These are phyloP conservation scores for Populus hybrid DNA, from an alignment of 441 rosid species.

Conservation along the genomic window DNA sequence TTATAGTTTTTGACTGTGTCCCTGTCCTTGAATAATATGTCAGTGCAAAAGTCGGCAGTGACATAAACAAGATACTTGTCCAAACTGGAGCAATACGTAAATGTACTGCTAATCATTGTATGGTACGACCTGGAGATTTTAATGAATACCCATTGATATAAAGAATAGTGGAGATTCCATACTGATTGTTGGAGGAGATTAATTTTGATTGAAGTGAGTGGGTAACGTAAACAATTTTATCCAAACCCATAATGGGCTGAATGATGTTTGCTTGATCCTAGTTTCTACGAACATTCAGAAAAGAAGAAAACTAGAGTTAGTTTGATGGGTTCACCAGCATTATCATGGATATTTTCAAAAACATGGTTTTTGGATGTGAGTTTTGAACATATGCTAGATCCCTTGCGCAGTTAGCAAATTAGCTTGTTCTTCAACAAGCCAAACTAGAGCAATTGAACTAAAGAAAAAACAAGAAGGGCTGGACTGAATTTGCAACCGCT, in stretches of 20 bases:
- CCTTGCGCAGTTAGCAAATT: not conserved
- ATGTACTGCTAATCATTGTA: not conserved
- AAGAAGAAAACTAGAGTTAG: not conserved
- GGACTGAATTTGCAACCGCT: not conserved
- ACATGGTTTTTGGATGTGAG: not conserved
- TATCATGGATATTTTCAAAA: not conserved
- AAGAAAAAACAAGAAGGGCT: not conserved
- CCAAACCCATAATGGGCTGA: not conserved
- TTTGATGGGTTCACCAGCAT: not conserved
- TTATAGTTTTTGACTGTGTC: not conserved
- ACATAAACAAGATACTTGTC: conserved; percentile 5
- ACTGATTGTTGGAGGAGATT: not conserved
- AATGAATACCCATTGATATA: not conserved
- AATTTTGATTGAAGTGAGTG: not conserved
- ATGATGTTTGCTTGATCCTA: not conserved
- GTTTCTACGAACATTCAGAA: not conserved
- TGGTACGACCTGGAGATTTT: not conserved
- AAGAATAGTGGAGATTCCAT: not conserved
- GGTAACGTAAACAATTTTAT: not conserved
- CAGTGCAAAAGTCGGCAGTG: not conserved
- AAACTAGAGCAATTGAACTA: not conserved
- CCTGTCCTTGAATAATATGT: not conserved
- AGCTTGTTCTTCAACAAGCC: not conserved
- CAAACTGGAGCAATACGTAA: not conserved
- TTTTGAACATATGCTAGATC: not conserved